These are phyloP conservation scores for Takakia lepidozioides DNA, from an alignment of 225 moss, liverwort and hornwort genomes.

Conservation along the genomic window DNA sequence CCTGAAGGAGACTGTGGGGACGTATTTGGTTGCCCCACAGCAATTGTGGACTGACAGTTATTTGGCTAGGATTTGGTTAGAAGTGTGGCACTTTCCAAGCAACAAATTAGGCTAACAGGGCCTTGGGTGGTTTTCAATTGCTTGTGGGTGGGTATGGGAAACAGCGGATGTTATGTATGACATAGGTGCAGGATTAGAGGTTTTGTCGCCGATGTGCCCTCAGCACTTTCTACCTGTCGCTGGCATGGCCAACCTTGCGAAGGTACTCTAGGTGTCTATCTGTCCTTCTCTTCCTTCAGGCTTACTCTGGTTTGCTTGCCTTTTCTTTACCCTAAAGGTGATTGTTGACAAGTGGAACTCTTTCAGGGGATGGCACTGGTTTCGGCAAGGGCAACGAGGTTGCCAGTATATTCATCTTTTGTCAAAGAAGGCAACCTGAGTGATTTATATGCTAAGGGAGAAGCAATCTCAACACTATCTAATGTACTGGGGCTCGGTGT, in stretches of 20 bases:
- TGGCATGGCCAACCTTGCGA: conserved; percentile 93
- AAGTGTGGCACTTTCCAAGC: no score
- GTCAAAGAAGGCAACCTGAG: conserved; percentile 93
- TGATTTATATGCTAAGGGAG: conserved; percentile 96
- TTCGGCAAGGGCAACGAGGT: conserved; percentile 88
- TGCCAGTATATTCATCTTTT: conserved; percentile 92
- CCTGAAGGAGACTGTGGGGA: no score
- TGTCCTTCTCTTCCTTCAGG: no score
- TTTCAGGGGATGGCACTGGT: conserved; percentile 95
- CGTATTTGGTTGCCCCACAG: no score
- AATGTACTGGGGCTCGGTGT: conserved; percentile 94
- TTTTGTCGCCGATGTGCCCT: conserved; percentile 83
- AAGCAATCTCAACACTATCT: conserved; percentile 94
- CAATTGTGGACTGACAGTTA: no score
- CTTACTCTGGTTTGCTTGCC: no score
- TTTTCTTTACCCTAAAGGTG: no score
- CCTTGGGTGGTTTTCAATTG: no score
- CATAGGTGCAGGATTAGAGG: conserved; percentile 88
- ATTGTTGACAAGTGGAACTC: no score
- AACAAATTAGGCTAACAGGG: no score
- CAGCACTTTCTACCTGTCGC: conserved; percentile 90
- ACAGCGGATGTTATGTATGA: conserved; percentile 90
- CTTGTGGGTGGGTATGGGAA: neutral
- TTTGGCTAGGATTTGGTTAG: no score
- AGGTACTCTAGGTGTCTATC: no score